Evolutionary conservation across 2,329 filamentous ascomycete species (phyloP), one percentile per base, ranked within the genome.

Genomic region (Colletotrichum salicis): DNA sequence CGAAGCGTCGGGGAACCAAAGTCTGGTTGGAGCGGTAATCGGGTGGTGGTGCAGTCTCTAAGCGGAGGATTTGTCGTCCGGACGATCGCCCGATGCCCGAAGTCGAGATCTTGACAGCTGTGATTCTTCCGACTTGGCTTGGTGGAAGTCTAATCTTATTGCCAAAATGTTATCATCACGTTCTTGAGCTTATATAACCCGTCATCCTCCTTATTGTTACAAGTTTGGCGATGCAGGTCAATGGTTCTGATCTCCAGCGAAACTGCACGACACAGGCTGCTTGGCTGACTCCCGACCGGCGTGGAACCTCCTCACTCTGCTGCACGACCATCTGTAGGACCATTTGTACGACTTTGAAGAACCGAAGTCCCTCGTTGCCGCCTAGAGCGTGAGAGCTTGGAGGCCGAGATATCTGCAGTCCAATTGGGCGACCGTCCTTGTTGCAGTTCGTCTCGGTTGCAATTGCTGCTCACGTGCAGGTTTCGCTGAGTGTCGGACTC

Each of bases 21-120:
- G n/a, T 19, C 22, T 68, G 24, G 35, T 35, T 48, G 45, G 54
- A 55, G 33, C 59, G 59, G 48, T 13, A 54, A 35, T 51, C 35
- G 35, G 45, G 55, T 52, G 48, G 33, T 71, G 58, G 33, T 24
- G 33, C 63, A 27, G 31, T 31, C 41, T 41, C 13, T 5, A 22
- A 13, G 27, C 59, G 69, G 69, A 48, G 41, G 15, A 19, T 60
- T 15, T 70, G 3, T 27, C 65, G 58, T 37, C 70, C 70, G 70
- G 29, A 22, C 45, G 60, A 70, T 70, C 35, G 3, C 41, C 70
- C 70, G 70, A 72, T 56, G 59, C 70, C 70, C 70, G 70, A 52
- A 51, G 33, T 62, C 29, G 33, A 58, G 31, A 19, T 33, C 22
- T 54, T 31, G 22, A 27, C n/a, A 35, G 29, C 8, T 45, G 2